Evolutionary conservation across 2,329 filamentous ascomycete genomes (phyloP).

Genomic region (Arthrobotrys megalospora): DNA sequence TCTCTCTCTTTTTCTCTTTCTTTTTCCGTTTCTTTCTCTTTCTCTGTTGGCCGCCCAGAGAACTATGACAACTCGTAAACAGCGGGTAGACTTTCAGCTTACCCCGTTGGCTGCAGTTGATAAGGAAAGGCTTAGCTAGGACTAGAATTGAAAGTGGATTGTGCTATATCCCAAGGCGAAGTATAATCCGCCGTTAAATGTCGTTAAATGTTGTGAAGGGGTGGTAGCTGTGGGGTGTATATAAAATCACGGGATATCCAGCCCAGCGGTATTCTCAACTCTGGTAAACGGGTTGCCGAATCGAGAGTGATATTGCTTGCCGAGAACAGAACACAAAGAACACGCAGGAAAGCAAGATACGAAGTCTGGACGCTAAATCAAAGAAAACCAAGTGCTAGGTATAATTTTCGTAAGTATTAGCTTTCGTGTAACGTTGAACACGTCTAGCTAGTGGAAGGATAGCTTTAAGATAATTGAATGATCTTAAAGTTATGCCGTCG

Average conservation of each 20-base stretch:
- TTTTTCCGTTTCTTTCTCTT: background rate
- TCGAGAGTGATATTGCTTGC: slow-evolving; percentile 9
- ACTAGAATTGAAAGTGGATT: background rate
- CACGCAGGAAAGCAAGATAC: background rate
- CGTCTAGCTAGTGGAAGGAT: slow-evolving; percentile 18
- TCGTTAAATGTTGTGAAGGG: slow-evolving; percentile 27
- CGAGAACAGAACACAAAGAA: background rate
- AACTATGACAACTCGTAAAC: background rate
- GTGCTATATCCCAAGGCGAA: too few relatives aligned
- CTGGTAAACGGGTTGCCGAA: background rate
- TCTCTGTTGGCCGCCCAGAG: background rate
- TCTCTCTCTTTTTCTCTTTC: background rate
- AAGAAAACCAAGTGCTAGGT: slow-evolving; percentile 1
- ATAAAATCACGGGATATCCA: slow-evolving; percentile 35
- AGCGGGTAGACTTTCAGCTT: slow-evolving; percentile 37
- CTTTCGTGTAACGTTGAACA: slow-evolving; percentile 58
- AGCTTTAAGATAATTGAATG: slow-evolving; percentile 15
- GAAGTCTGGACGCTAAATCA: slow-evolving; percentile 35
- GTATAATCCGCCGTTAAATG: background rate
- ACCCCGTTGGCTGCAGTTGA: slow-evolving; percentile 35
- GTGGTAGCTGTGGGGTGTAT: background rate
- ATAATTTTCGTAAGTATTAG: slow-evolving; percentile 39
- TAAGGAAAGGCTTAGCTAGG: slow-evolving; percentile 10
- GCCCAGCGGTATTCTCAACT: slow-evolving; percentile 36
- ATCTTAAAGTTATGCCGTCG: slow-evolving; percentile 6